Evolutionary conservation across 805 yeast genomes (phyloP).

Genomic region (Sporopachydermia quercuum): DNA sequence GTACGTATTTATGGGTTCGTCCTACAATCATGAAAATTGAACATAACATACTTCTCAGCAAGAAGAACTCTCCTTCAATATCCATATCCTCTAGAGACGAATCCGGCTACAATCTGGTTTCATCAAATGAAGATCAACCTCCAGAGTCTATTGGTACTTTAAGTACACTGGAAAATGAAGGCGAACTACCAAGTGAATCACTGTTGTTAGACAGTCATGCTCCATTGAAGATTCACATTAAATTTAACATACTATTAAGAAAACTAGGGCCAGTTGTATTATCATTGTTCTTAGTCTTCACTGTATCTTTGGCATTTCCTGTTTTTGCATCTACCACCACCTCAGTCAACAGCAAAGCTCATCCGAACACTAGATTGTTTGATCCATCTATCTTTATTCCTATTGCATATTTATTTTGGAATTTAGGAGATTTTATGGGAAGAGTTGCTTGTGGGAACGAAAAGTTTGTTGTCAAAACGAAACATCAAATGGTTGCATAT

Average conservation of each 20-base stretch:
- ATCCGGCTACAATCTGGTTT: background rate
- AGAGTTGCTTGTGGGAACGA: slow-evolving; percentile 45
- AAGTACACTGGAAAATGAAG: too few species aligned
- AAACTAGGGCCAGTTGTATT: slow-evolving; percentile 50
- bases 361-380: slow-evolving; percentile 4
- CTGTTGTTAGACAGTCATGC: background rate
- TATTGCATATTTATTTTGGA: slow-evolving; percentile 73
- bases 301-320: slow-evolving; percentile 69
- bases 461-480: slow-evolving; percentile 26
- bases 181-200: background rate
- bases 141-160: too few species aligned
- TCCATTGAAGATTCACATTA: slow-evolving; percentile 27
- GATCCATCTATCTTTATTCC: slow-evolving; percentile 43
- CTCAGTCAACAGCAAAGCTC: slow-evolving; percentile 28
- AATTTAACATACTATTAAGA: slow-evolving; percentile 43
- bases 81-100: too few species aligned
- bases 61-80: background rate
- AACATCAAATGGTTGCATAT: slow-evolving; percentile 33
- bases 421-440: slow-evolving; percentile 74
- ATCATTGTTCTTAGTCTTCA: slow-evolving; percentile 61
- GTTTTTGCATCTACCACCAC: slow-evolving; percentile 69
- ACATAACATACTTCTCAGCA: background rate
- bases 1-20: slow-evolving; percentile 5
- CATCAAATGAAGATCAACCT: background rate
- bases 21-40: background rate